phyloP scores from a whole-genome alignment of 805 yeast species.

The Kodamaea kakaduensis region DNA sequence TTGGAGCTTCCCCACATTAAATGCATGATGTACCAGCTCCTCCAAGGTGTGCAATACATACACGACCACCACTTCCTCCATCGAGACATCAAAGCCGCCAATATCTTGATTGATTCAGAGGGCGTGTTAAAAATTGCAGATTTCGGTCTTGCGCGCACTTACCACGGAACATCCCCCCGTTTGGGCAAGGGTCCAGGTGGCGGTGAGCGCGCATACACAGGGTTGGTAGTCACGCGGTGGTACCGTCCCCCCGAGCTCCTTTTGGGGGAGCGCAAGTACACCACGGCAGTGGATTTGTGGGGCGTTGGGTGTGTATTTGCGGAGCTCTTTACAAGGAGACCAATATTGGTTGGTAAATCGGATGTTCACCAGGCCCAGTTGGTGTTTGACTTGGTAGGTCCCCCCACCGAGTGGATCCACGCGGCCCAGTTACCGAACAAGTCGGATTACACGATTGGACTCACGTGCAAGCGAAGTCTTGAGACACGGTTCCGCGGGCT shows the following conservation, averaged over 20 bases:
- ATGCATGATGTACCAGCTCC: slow-evolving; percentile 72
- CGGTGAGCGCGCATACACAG: slow-evolving; percentile 51
- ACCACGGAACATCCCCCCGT: slow-evolving; percentile 59
- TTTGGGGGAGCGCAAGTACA: slow-evolving; percentile 78
- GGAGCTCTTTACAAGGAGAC: slow-evolving; percentile 77
- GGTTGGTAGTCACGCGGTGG: slow-evolving; percentile 91
- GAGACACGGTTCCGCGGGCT: slow-evolving; percentile 44
- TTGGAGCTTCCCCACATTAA: slow-evolving; percentile 70
- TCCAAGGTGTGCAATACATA: slow-evolving; percentile 76
- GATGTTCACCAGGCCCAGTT: slow-evolving; percentile 85
- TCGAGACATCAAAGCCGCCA: slow-evolving; percentile 96
- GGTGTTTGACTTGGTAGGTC: slow-evolving; percentile 78
- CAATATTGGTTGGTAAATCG: slow-evolving; percentile 79
- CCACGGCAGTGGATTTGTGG: slow-evolving; percentile 97
- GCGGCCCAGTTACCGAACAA: slow-evolving; percentile 56
- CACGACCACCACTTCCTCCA: slow-evolving; percentile 64
- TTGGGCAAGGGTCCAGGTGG: slow-evolving; percentile 54
- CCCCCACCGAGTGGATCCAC: slow-evolving; percentile 69
- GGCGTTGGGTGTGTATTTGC: slow-evolving; percentile 96
- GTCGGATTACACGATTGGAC: slow-evolving; percentile 40
- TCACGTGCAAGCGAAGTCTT: slow-evolving; percentile 45
- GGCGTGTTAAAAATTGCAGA: slow-evolving; percentile 91
- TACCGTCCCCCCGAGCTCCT: slow-evolving; percentile 93
- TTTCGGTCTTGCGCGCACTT: slow-evolving; percentile 85
- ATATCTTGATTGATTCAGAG: slow-evolving; percentile 68